A percentile compares a stretch with the other conserved stretches of the same genome.
Conservation (phyloP, 1,139 yeast genomes). For the Hansenula anomala region DNA sequence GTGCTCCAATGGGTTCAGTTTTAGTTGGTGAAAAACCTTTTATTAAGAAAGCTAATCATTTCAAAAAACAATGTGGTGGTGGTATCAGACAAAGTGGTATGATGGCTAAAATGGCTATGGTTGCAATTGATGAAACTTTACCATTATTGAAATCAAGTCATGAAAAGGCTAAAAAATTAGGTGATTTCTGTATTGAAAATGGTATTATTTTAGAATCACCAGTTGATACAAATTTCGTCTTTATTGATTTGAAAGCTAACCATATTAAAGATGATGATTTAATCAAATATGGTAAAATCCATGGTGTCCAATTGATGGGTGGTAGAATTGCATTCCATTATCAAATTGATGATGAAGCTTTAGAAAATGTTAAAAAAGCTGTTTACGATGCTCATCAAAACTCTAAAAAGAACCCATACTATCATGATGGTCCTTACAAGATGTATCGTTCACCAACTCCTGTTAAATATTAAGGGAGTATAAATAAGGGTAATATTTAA, state of each 20-base stretch:
- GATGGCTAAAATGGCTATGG: slow-evolving; percentile 74
- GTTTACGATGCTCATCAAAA: slow-evolving; percentile 53
- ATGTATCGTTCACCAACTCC: slow-evolving; percentile 33
- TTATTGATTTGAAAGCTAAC: slow-evolving; percentile 58
- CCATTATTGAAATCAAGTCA: slow-evolving; percentile 56
- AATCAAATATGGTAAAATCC: slow-evolving; percentile 50
- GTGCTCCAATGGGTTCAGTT: slow-evolving; percentile 93
- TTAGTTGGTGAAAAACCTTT: slow-evolving; percentile 64
- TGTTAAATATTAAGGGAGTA: slow-evolving; percentile 19
- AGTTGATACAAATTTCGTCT: slow-evolving; percentile 83
- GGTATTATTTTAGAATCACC: slow-evolving; percentile 66
- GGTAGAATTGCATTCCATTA: slow-evolving; percentile 82
- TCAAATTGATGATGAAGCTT: slow-evolving; percentile 63
- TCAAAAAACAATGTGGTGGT: slow-evolving; percentile 93
- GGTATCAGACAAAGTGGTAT: slow-evolving; percentile 90
- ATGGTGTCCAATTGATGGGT: slow-evolving; percentile 66
- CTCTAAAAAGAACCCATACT: slow-evolving; percentile 37
- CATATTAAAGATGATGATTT: slow-evolving; percentile 57
- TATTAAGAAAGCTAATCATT: slow-evolving; percentile 75
- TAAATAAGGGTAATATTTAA: background rate
- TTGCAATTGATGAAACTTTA: slow-evolving; percentile 74
- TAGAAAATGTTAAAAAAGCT: slow-evolving; percentile 60
- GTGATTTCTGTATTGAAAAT: slow-evolving; percentile 48
- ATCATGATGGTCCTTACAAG: slow-evolving; percentile 35
- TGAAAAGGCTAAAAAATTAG: slow-evolving; percentile 62